Evolutionary conservation across 208 protist genomes (phyloP).

Genomic region (Giardia duodenalis): DNA sequence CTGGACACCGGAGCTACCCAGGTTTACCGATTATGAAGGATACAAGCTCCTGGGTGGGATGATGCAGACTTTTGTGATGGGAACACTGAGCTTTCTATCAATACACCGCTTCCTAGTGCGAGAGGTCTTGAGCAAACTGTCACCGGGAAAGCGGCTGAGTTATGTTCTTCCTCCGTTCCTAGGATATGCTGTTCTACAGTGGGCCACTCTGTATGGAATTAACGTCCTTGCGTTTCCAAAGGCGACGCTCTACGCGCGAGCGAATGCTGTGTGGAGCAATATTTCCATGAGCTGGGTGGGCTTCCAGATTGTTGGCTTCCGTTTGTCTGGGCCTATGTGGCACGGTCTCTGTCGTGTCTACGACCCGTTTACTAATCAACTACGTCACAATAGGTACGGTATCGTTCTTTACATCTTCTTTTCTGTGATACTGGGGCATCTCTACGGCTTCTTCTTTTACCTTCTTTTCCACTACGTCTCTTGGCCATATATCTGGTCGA

Average conservation of each 20-base stretch:
- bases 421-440: neutral
- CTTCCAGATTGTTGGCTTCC: neutral
- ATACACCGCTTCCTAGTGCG: neutral
- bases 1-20: neutral
- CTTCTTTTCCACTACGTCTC: neutral
- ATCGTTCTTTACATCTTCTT: neutral
- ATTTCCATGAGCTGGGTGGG: neutral
- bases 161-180: neutral
- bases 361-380: neutral
- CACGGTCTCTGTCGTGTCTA: neutral
- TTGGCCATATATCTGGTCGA: neutral
- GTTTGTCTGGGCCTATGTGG: neutral
- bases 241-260: neutral
- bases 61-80: neutral
- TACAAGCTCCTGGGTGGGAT: neutral
- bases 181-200: neutral
- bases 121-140: neutral
- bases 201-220: neutral
- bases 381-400: neutral
- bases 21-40: neutral
- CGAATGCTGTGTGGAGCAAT: neutral
- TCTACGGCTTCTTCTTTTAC: neutral
- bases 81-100: neutral
- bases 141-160: neutral
- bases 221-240: neutral